Evolutionary conservation across 768 basidiomycete species (phyloP), one percentile per base, ranked within the genome.

Genomic region (Kwoniella newhampshirensis): DNA sequence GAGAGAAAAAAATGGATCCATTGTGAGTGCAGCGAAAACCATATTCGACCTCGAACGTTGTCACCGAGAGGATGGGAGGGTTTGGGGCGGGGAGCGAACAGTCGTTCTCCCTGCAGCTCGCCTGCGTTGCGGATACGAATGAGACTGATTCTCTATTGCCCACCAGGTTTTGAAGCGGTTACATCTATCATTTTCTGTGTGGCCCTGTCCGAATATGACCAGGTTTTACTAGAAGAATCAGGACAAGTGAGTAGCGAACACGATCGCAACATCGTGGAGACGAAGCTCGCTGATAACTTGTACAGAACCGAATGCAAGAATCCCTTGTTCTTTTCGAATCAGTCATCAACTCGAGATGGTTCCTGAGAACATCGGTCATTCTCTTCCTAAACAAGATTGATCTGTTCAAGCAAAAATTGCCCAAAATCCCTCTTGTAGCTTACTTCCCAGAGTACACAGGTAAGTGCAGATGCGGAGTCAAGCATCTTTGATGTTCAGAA

Each of bases 371-470:
- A 20, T 77, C 78, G 21, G 86, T 88, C 52, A 86, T 88, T 57
- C 71, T 88, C 3, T 76, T 76, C 60, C 51, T 76, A 27, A 76
- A 76, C 68, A 76, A 76, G 68, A 87, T 87, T 48, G 85, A 88
- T 56, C 82, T 88, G 2, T 87, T 89, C 80, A 86, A 86, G 78
- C 81, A 77, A 65, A 89, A 88, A 74, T 77, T 87, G 11, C 84
- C 85, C 1, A 85, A 85, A 77, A 75, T 77, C 1, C 79, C 81
- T 4, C 70, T 81, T 9, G 78, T 80, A 18, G 74, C 76, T 35
- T 79, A 87, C 73, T 92, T 91, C 75, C 85, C 89, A 3, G 91
- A 92, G 69, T 93, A 93, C 75, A 87, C 88, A 8, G 75, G 76
- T 66, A 52, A 58, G 53, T 51, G n/a, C 21, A 17, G n/a, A n/a